Conservation (phyloP, 371 early-diverging fungal genomes). For the Rhizomucor pusillus region DNA sequence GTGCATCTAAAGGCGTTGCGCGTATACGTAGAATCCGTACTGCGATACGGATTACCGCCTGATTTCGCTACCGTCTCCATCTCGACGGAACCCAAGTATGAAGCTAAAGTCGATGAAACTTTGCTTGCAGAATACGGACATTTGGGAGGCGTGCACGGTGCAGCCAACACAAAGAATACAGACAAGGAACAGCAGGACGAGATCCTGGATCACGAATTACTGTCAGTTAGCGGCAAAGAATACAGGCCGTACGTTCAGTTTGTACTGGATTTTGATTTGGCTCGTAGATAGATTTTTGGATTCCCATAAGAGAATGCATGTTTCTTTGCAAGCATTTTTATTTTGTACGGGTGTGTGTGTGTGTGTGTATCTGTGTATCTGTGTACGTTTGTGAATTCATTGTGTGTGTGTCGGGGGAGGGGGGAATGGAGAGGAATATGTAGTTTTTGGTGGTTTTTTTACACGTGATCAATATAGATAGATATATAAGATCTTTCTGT, state of each 20-base stretch:
- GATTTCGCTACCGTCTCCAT: constrained; percentile 87
- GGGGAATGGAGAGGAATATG: no score
- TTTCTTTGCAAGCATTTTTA: no score
- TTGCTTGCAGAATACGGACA: constrained; percentile 66
- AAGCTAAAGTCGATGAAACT: constrained; percentile 69
- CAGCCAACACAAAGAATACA: constrained; percentile 16
- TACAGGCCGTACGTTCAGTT: constrained; percentile 89
- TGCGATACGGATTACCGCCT: constrained; percentile 95
- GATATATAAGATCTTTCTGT: no score
- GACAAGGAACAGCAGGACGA: constrained; percentile 51
- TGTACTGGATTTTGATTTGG: constrained; percentile 60
- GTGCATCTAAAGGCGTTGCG: constrained; percentile 91
- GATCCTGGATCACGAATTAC: constrained; percentile 74
- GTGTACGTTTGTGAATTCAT: no score
- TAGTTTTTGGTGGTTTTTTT: no score
- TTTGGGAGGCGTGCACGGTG: constrained; percentile 56
- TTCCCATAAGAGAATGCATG: no score
- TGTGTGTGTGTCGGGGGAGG: no score
- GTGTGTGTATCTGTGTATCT: no score
- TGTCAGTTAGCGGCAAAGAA: constrained; percentile 75
- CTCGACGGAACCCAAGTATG: constrained; percentile 74
- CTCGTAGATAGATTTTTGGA: constrained; percentile 27
- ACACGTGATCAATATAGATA: no score
- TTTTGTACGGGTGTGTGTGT: no score
- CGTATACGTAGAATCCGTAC: constrained; percentile 90